Evolutionary conservation across 352 stramenopile genomes (phyloP), one percentile per base, ranked within the genome.

Genomic region (Lagenidium sp.): DNA sequence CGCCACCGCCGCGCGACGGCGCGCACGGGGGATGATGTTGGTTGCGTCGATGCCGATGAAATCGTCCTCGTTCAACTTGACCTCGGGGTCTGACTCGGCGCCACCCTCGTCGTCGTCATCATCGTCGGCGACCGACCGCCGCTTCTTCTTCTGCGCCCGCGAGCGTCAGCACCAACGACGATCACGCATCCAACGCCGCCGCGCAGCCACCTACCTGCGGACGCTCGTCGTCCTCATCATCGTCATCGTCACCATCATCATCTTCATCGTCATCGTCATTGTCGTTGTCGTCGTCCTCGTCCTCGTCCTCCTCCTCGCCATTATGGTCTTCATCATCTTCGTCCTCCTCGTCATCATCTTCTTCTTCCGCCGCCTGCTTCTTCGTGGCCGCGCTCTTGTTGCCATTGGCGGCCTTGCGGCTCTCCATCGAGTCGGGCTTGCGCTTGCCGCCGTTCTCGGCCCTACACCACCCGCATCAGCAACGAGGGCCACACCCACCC

Each of bases 51-150:
- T 63, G 12, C 73, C 80, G 23, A 90, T 64, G 8, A 90, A 80
- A 47, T 93, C 80, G 66, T 93, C 80, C 32, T 89, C 70, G 48
- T 85, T 93, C 45, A 93, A 65, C 60, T 86, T 93, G 36, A 93
- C 61, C 37, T 89, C 68, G 1, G 64, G 51, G 34, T 90, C 80
- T 41, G 76, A 85, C 39, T 79, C 73, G 31, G 71, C 64, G 19
- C 68, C 71, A 20, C 74, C 67, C 37, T 71, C 69, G 8, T 73
- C 77, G 22, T 68, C 68, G 34, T 85, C 75, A 38, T 85, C 70
- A 46, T 69, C 70, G 36, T 71, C 69, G 8, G 43, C 47, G 21
- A 67, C 80, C 63, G 70, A 70, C 45, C 68, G 71, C n/a, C n/a
- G n/a, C 63, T 86, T 85, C 57, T 89, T 89, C 23, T 49, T 57